Base-by-base conservation (phyloP, 352 stramenopile species). In the Pythium brassicae region DNA sequence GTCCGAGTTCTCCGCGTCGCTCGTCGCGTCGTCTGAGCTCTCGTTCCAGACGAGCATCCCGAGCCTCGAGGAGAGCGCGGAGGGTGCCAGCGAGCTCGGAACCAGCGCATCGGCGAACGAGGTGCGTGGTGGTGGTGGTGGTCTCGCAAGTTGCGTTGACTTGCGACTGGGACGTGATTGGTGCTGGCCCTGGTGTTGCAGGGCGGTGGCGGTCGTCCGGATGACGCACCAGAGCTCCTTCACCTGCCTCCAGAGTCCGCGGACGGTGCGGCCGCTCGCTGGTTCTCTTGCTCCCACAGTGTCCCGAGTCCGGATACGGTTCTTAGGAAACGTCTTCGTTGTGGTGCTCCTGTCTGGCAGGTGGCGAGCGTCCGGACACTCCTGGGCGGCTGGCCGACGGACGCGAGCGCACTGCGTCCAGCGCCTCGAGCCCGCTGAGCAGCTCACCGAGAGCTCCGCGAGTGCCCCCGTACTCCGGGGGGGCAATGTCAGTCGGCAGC, bases 31-130 rank as follows among this genome's bases (percentile, higher is more conserved):
- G 3, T 82, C 75, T 0, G 69, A 82, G 15, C 57, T 85, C 35
- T 86, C 75, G 2, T 78, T 82, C 37, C 50, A 60, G 34, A 61
- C 62, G 4, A 78, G 63, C 39, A 68, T 88, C 47, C 68, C 66
- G 0, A 86, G 67, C 45, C 65, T 86, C 15, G 58, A 43, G 19
- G 71, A 75, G 17, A 69, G 26, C 26, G 49, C 25, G 8, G 35
- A 20, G 23, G 34, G 20, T 9, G 20, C 12, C 17, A 48, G 43
- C n/a, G 50, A 40, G 4, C 12, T 44, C 39, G 15, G n/a, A 3
- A 17, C 27, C n/a, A n/a, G 34, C 34, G 17, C 15, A 20, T 35
- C 12, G 20, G 15, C 42, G 15, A n/a, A 25, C 15, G 37, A 55
- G 57, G 57, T 63, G 27, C 25, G 57, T n/a, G 8, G 25, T 14